Evolutionary conservation across 345 rosid species (phyloP).

Genomic region (Capsella bursapastoris): DNA sequence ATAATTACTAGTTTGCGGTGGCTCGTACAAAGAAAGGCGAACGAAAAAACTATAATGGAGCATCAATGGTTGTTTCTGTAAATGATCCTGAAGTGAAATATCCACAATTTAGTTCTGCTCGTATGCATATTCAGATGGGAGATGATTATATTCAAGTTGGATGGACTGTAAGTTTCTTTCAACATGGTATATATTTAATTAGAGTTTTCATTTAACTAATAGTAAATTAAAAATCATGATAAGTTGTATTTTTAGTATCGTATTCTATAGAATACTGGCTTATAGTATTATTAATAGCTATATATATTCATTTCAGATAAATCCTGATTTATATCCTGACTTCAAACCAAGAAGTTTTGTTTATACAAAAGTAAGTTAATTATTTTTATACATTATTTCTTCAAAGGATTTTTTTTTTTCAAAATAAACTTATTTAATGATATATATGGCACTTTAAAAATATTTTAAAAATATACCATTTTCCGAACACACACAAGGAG

Average conservation of each 20-base stretch:
- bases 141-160: not conserved
- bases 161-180: not conserved
- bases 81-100: not conserved
- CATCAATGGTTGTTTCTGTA: not conserved
- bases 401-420: not conserved
- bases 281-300: not conserved
- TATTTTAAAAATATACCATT: too few relatives aligned
- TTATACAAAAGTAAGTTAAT: constrained; percentile 10
- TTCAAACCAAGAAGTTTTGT: not conserved
- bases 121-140: constrained; percentile 13
- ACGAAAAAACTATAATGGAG: not conserved
- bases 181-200: not conserved
- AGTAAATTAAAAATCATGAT: not conserved
- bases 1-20: not conserved
- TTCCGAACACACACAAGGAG: not conserved
- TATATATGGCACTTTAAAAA: not conserved
- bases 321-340: not conserved
- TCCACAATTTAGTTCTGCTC: constrained; percentile 13
- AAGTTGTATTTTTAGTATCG: not conserved
- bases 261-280: not conserved
- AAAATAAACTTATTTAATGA: not conserved
- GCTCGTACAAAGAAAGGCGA: not conserved
- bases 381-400: not conserved
- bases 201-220: not conserved
- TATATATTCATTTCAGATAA: not conserved